These are phyloP conservation scores for Amanita rubescens DNA, from an alignment of 768 basidiomycete genomes.

Conservation along the genomic window DNA sequence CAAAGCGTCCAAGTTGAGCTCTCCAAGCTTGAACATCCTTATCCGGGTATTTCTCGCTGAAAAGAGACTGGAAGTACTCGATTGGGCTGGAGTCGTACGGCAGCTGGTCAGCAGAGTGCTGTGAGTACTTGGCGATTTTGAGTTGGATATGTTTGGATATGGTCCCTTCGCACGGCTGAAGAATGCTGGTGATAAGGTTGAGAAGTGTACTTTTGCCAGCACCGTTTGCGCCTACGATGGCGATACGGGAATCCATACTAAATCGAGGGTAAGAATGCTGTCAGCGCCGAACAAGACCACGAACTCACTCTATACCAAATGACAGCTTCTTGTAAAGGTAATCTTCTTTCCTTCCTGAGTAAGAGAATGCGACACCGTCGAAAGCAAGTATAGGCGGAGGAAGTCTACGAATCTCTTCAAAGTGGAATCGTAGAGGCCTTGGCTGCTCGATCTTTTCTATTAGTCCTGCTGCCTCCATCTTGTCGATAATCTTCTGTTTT, in stretches of 20 bases:
- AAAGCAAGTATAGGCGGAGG: slow-evolving; percentile 98
- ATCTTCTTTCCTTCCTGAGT: slow-evolving; percentile 84
- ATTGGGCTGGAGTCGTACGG: slow-evolving; percentile 89
- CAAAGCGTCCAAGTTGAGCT: slow-evolving; percentile 91
- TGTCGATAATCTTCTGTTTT: slow-evolving; percentile 99
- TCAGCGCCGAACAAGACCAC: slow-evolving; percentile 27
- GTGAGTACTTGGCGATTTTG: slow-evolving; percentile 97
- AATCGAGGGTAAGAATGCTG: slow-evolving; percentile 48
- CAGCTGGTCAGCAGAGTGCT: slow-evolving; percentile 97
- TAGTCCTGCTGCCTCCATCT: slow-evolving; percentile 99
- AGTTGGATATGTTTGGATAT: slow-evolving; percentile 83
- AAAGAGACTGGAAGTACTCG: slow-evolving; percentile 87
- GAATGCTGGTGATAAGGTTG: slow-evolving; percentile 76
- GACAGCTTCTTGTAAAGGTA: slow-evolving; percentile 83
- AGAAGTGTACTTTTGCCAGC: slow-evolving; percentile 89
- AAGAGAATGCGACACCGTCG: slow-evolving; percentile 89
- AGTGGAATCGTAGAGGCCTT: slow-evolving; percentile 78
- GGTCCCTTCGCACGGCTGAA: slow-evolving; percentile 80
- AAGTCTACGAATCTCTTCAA: slow-evolving; percentile 88
- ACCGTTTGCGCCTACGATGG: slow-evolving; percentile 90
- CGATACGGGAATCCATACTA: slow-evolving; percentile 88
- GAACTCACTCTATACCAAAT: slow-evolving; percentile 61
- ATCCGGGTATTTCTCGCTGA: slow-evolving; percentile 81
- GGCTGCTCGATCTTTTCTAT: slow-evolving; percentile 82
- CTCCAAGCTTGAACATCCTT: slow-evolving; percentile 94